These are phyloP conservation scores for Colletotrichum coccodes DNA, from an alignment of 2,329 filamentous ascomycete species.

Conservation along the genomic window DNA sequence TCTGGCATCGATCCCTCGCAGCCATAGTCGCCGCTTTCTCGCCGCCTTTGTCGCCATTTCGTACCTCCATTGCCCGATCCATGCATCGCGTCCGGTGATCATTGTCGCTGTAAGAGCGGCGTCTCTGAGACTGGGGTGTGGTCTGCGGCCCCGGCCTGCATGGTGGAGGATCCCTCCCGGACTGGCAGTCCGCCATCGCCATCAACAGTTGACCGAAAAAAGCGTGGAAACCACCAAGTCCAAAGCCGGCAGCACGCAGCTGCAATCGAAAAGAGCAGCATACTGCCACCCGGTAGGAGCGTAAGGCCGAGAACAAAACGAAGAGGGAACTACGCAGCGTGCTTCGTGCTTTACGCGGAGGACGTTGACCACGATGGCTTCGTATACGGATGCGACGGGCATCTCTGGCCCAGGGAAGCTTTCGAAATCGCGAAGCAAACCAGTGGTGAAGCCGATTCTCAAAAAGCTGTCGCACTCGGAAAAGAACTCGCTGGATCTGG, in stretches of 20 bases:
- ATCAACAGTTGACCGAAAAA: constrained; percentile 15
- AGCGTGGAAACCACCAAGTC: not conserved
- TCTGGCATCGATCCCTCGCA: constrained; percentile 22
- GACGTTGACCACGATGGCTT: constrained; percentile 43
- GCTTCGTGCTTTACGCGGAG: not conserved
- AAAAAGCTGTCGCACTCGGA: constrained; percentile 69
- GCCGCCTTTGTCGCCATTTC: constrained; percentile 11
- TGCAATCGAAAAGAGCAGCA: not conserved
- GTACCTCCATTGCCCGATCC: constrained; percentile 13
- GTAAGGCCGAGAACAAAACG: not conserved
- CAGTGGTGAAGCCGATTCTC: constrained; percentile 69
- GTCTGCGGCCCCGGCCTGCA: constrained; percentile 28
- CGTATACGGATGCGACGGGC: constrained; percentile 44
- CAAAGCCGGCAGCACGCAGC: not conserved
- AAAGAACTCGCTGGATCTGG: constrained; percentile 71
- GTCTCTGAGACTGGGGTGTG: constrained; percentile 30
- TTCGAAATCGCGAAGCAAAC: constrained; percentile 58
- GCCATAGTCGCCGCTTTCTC: constrained; percentile 9
- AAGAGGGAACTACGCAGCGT: not conserved
- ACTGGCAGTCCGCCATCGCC: constrained; percentile 29
- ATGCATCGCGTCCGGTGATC: constrained; percentile 21
- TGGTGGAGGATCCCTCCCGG: constrained; percentile 25
- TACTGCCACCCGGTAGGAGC: not conserved
- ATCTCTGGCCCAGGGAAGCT: constrained; percentile 46
- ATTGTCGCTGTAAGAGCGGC: constrained; percentile 25